Evolutionary conservation across 1,139 yeast genomes (phyloP).

Genomic region (Scheffersomyces insectosa): DNA sequence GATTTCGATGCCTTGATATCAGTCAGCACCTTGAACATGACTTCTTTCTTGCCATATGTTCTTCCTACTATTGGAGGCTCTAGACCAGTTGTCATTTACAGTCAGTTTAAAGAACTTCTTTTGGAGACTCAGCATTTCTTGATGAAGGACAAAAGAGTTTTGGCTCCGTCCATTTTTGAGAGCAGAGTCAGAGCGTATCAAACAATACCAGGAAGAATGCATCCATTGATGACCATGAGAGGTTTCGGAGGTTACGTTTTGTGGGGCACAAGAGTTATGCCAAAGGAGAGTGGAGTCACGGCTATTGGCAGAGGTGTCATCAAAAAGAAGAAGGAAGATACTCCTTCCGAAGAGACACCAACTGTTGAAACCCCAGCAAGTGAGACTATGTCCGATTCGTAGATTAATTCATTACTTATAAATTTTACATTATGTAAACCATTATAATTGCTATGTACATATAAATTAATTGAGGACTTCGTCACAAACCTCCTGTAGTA

Average conservation of each 20-base stretch:
- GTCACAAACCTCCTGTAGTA: neutral
- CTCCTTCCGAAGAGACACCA: neutral
- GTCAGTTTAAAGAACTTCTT: constrained; percentile 76
- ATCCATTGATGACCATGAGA: constrained; percentile 91
- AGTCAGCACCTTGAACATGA: constrained; percentile 71
- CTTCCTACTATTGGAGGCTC: constrained; percentile 80
- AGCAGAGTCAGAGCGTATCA: constrained; percentile 85
- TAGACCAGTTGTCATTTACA: constrained; percentile 79
- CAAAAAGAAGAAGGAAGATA: constrained; percentile 28
- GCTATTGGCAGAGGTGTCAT: constrained; percentile 57
- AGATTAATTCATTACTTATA: too few relatives aligned
- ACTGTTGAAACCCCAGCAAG: too few relatives aligned
- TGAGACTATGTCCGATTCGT: too few relatives aligned
- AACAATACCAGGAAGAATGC: constrained; percentile 90
- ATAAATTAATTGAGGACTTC: too few relatives aligned
- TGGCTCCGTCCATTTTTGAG: constrained; percentile 84
- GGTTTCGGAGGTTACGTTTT: constrained; percentile 91
- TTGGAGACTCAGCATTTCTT: constrained; percentile 72
- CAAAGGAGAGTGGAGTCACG: constrained; percentile 54
- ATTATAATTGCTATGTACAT: too few relatives aligned
- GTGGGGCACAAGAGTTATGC: constrained; percentile 79
- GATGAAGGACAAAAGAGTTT: constrained; percentile 62
- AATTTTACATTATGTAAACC: too few relatives aligned
- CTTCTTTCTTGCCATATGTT: constrained; percentile 61
- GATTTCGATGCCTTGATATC: constrained; percentile 78